phyloP scores from a whole-genome alignment of 805 yeast species.

The Wickerhamomyces pijperi region DNA sequence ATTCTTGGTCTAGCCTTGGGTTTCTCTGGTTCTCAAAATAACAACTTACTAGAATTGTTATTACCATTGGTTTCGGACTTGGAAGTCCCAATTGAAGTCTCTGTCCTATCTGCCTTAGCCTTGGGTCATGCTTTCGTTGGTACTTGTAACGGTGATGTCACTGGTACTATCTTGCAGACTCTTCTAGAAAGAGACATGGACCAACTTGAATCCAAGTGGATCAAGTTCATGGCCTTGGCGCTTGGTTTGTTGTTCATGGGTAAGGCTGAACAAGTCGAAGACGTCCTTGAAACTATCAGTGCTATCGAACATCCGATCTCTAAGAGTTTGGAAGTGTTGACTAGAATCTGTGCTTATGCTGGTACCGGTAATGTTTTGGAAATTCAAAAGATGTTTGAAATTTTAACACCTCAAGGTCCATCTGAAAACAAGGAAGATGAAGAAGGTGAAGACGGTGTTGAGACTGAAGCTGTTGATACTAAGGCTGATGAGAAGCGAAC shows the following conservation, averaged over 20 bases:
- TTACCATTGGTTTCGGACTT: constrained; percentile 77
- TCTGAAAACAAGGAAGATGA: constrained; percentile 45
- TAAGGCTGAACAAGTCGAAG: constrained; percentile 87
- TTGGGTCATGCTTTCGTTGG: constrained; percentile 94
- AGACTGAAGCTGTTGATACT: constrained; percentile 24
- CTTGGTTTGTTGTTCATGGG: constrained; percentile 88
- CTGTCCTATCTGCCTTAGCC: constrained; percentile 81
- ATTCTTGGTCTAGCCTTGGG: constrained; percentile 89
- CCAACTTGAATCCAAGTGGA: constrained; percentile 79
- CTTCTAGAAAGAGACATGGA: constrained; percentile 72
- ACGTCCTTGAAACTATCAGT: constrained; percentile 84
- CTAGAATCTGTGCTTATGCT: constrained; percentile 88
- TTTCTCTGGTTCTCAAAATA: constrained; percentile 87
- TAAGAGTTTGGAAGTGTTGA: constrained; percentile 77
- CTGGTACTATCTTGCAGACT: constrained; percentile 85
- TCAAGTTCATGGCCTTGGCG: constrained; percentile 83
- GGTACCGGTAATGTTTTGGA: constrained; percentile 97
- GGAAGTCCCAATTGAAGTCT: constrained; percentile 61
- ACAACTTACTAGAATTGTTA: constrained; percentile 65
- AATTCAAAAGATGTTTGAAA: constrained; percentile 82
- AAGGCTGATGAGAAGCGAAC: constrained; percentile 5
- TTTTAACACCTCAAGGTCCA: constrained; percentile 63
- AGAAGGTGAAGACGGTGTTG: constrained; percentile 45
- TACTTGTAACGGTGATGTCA: constrained; percentile 87
- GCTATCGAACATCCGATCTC: constrained; percentile 95